Conservation (phyloP, 1,139 yeast genomes). For the Petasospora fabianii region DNA sequence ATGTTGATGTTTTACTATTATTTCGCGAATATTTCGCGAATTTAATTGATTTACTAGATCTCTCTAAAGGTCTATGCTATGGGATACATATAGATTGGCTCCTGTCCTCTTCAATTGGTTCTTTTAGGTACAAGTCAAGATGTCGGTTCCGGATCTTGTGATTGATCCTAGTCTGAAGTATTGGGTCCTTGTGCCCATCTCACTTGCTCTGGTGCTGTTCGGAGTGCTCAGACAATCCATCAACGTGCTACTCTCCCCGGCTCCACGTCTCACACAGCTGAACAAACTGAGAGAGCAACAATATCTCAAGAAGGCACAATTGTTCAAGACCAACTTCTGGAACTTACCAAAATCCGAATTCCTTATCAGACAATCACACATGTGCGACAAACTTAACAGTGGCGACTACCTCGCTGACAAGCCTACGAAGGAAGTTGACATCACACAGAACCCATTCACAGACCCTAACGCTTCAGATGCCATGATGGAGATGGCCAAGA, state of each 20-base stretch:
- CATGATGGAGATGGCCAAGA: constrained; percentile 68
- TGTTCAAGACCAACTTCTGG: constrained; percentile 46
- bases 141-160: constrained; percentile 45
- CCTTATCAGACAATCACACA: constrained; percentile 42
- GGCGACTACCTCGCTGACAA: constrained; percentile 43
- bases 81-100: too few relatives aligned
- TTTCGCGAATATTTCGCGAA: too few relatives aligned
- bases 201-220: constrained; percentile 86
- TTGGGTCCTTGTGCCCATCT: constrained; percentile 91
- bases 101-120: too few relatives aligned
- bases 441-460: constrained; percentile 63
- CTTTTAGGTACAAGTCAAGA: not conserved
- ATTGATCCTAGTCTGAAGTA: constrained; percentile 79
- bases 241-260: constrained; percentile 56
- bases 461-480: constrained; percentile 71
- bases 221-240: constrained; percentile 76
- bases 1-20: not conserved
- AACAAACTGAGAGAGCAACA: constrained; percentile 59
- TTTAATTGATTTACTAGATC: too few relatives aligned
- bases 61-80: too few relatives aligned
- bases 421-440: constrained; percentile 39
- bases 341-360: constrained; percentile 48
- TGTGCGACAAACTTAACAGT: constrained; percentile 44
- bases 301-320: constrained; percentile 49
- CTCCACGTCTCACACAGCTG: constrained; percentile 49